Evolutionary conservation across 305 asterid genomes (phyloP).

Genomic region (Galium porrigens): DNA sequence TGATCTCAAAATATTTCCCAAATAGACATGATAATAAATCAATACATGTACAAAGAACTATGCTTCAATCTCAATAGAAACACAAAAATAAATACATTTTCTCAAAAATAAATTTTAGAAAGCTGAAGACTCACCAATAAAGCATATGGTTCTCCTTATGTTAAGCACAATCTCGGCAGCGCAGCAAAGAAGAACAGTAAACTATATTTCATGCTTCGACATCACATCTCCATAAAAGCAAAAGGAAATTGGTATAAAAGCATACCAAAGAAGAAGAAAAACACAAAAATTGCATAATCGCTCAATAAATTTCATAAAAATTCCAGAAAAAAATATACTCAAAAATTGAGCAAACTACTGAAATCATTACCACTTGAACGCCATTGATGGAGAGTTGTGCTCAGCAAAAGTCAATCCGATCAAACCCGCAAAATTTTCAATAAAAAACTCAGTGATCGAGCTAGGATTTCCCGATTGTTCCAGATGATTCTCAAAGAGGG

Average conservation of each 20-base stretch:
- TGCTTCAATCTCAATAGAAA: neutral
- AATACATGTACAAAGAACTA: neutral
- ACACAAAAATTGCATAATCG: neutral
- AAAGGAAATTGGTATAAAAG: neutral
- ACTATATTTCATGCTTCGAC: conserved; percentile 15
- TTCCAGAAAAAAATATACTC: neutral
- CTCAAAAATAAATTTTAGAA: neutral
- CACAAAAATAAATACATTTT: neutral
- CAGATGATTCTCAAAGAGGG: neutral
- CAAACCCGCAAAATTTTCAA: neutral
- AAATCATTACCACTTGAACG: conserved; percentile 14
- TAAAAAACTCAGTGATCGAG: neutral
- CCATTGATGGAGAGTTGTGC: conserved; percentile 7
- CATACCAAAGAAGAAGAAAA: neutral
- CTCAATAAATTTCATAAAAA: neutral
- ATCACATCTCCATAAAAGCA: conserved; percentile 9
- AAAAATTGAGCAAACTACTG: neutral
- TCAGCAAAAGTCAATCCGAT: neutral
- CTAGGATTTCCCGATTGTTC: neutral
- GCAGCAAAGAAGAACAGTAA: conserved; percentile 10
- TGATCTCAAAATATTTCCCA: neutral
- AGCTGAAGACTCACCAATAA: conserved; percentile 10
- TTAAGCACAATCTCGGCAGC: conserved; percentile 7
- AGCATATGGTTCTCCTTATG: conserved; percentile 9
- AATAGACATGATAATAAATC: neutral